Conservation (phyloP, 1,284 basidiomycete genomes). For the Bjerkandera adusta region DNA sequence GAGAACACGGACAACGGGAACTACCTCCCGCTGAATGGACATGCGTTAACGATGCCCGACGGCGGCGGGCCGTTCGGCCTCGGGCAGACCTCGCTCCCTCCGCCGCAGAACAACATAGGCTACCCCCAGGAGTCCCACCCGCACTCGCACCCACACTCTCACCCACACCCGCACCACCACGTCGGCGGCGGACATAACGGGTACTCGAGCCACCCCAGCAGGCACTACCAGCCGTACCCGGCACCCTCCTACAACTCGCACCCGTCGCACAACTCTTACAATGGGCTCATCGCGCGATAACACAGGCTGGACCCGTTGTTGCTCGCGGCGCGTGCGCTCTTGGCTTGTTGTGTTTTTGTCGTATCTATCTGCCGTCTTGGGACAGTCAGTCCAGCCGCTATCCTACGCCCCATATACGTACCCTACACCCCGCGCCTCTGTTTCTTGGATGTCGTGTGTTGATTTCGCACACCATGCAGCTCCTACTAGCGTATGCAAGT, state of each 20-base stretch:
- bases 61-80: conserved; percentile 16
- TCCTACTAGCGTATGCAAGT: not conserved
- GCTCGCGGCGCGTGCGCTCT: not conserved
- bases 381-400: too few species aligned
- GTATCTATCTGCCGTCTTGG: too few species aligned
- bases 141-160: not conserved
- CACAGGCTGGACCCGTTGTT: not conserved
- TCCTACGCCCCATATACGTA: too few species aligned
- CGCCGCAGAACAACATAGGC: not conserved
- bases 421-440: not conserved
- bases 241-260: conserved; percentile 11
- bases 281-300: conserved; percentile 10
- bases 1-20: conserved; percentile 17
- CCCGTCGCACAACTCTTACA: conserved; percentile 6
- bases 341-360: not conserved
- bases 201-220: not conserved
- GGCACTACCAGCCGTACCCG: conserved; percentile 16
- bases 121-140: too few species aligned
- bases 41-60: conserved; percentile 11
- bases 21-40: conserved; percentile 6
- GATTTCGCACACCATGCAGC: too few species aligned
- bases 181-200: not conserved
- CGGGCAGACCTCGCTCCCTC: not conserved
- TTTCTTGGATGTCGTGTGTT: not conserved
- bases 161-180: conserved; percentile 1